Conservation (phyloP, 2,329 filamentous ascomycete species). For the Colletotrichum camelliae region DNA sequence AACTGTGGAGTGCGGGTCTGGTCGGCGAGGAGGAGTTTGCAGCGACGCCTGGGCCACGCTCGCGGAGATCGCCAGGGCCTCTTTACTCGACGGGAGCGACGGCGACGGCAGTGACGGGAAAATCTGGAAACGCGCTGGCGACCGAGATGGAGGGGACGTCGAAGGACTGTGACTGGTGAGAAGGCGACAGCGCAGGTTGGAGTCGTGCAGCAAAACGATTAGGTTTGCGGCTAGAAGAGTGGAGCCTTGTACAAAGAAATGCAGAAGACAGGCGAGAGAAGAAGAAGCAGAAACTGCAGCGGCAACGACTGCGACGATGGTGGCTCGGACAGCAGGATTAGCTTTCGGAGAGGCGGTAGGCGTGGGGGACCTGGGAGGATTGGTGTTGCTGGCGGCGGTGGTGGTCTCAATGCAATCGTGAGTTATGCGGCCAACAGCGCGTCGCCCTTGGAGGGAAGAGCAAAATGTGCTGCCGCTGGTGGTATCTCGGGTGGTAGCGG, state of each 20-base stretch:
- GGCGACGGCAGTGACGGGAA: background rate
- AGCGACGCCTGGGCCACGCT: conserved; percentile 10
- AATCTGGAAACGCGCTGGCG: background rate
- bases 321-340: conserved; percentile 15
- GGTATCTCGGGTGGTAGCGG: background rate
- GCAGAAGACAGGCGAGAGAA: background rate
- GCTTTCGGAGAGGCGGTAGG: background rate
- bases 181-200: background rate
- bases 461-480: background rate
- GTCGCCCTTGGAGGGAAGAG: background rate
- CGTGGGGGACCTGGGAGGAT: background rate
- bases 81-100: background rate
- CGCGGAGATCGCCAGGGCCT: conserved; percentile 18
- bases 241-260: conserved; percentile 18
- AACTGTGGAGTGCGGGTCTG: conserved; percentile 9
- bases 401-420: conserved; percentile 8
- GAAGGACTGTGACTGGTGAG: background rate
- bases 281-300: background rate
- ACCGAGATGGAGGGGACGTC: background rate
- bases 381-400: background rate
- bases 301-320: background rate
- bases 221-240: conserved; percentile 16
- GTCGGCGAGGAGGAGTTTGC: conserved; percentile 15
- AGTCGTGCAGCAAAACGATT: conserved; percentile 7
- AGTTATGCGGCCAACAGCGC: conserved; percentile 6